Evolutionary conservation across 2,329 filamentous ascomycete genomes (phyloP).

Genomic region (Rutstroemia sp.): DNA sequence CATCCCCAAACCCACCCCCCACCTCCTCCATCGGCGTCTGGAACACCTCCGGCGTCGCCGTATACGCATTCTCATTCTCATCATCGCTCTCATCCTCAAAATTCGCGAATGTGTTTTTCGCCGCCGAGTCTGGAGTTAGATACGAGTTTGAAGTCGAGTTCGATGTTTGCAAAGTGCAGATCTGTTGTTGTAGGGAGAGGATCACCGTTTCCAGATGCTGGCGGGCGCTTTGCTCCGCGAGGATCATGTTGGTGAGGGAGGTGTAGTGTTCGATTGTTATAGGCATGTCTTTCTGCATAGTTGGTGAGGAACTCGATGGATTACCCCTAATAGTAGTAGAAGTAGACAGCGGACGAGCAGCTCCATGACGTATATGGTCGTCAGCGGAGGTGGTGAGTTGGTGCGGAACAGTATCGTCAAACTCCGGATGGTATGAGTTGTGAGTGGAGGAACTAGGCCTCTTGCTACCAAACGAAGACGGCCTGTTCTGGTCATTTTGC

Average conservation of each 20-base stretch:
- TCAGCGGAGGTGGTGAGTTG: conserved; percentile 9
- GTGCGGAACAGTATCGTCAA: conserved; percentile 15
- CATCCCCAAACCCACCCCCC: conserved; percentile 34
- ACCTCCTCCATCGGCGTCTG: conserved; percentile 44
- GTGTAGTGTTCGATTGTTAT: conserved; percentile 40
- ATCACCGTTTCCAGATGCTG: conserved; percentile 50
- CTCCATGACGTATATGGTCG: conserved; percentile 1
- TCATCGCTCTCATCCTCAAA: conserved; percentile 28
- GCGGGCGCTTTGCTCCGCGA: conserved; percentile 49
- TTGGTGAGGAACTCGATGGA: conserved; percentile 24
- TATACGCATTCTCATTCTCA: conserved; percentile 18
- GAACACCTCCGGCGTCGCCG: conserved; percentile 38
- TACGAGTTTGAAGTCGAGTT: too few relatives aligned
- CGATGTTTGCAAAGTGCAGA: conserved; percentile 12
- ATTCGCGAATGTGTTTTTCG: conserved; percentile 13
- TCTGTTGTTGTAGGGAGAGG: conserved; percentile 35
- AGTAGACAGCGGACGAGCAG: conserved; percentile 26
- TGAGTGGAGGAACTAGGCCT: conserved; percentile 23
- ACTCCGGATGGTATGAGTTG: conserved; percentile 19
- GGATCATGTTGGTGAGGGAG: conserved; percentile 44
- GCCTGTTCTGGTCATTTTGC: conserved; percentile 13
- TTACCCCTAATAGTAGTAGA: conserved; percentile 27
- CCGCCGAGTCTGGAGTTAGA: conserved; percentile 8
- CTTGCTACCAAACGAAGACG: conserved; percentile 19
- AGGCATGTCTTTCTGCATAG: conserved; percentile 21